These are phyloP conservation scores for Murraya koenigii DNA, from an alignment of 345 rosid species.

Conservation along the genomic window DNA sequence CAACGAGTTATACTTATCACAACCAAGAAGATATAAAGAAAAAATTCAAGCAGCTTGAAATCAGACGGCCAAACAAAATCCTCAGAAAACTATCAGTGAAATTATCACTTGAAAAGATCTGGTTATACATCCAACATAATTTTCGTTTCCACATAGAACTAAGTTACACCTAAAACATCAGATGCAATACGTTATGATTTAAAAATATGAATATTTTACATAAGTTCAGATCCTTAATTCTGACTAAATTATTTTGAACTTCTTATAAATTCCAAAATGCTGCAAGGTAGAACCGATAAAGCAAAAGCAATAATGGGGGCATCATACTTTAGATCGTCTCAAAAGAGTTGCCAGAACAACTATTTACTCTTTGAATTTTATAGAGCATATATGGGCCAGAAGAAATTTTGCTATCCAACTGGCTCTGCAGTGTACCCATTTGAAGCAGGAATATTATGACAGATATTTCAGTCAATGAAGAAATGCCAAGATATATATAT, in stretches of 20 bases:
- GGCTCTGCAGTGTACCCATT: slow-evolving; percentile 76
- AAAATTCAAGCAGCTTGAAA: not conserved
- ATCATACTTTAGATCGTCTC: slow-evolving; percentile 35
- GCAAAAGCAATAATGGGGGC: not conserved
- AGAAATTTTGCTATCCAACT: slow-evolving; percentile 93
- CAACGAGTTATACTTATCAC: not conserved
- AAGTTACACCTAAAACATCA: too few species aligned
- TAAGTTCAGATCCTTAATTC: too few species aligned
- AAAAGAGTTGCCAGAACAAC: slow-evolving; percentile 92
- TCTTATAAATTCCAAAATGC: not conserved
- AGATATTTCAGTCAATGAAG: too few species aligned
- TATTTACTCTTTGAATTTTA: slow-evolving; percentile 98
- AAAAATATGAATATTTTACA: too few species aligned
- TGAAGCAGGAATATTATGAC: too few species aligned
- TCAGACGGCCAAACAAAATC: not conserved
- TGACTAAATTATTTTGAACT: not conserved
- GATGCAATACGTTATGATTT: too few species aligned
- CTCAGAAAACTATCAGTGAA: not conserved
- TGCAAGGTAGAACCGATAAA: not conserved
- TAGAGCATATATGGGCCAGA: too few species aligned
- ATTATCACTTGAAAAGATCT: not conserved
- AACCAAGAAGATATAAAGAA: not conserved
- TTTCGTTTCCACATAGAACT: too few species aligned
- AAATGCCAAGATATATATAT: too few species aligned
- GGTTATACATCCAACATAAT: too few species aligned